Evolutionary conservation across 768 basidiomycete species (phyloP).

Genomic region (Hygrocybe coccinea): DNA sequence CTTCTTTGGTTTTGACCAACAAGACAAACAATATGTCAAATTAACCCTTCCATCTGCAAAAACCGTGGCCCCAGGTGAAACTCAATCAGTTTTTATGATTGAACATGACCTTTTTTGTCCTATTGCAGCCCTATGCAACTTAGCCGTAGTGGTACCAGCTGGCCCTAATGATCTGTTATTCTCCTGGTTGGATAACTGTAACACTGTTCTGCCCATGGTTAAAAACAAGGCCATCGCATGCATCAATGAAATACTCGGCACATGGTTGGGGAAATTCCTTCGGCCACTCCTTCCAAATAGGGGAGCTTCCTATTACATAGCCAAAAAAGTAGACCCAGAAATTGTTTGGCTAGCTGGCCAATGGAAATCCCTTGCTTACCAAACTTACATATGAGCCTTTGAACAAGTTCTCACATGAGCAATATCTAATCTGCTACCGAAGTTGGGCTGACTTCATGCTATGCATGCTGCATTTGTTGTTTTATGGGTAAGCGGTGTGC

Average conservation of each 20-base stretch:
- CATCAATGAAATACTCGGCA: conserved; percentile 25
- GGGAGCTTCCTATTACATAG: conserved; percentile 40
- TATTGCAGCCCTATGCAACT: conserved; percentile 28
- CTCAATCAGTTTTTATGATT: no score
- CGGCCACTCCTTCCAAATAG: conserved; percentile 42
- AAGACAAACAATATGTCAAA: conserved; percentile 24
- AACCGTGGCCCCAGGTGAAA: conserved; percentile 30
- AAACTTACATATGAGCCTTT: conserved; percentile 35
- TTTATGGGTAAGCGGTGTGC: no score
- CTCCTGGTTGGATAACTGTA: conserved; percentile 29
- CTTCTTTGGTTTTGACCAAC: conserved; percentile 19
- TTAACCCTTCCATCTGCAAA: conserved; percentile 35
- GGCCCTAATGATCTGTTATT: conserved; percentile 28
- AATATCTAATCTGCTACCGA: no score
- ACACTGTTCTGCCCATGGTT: conserved; percentile 28
- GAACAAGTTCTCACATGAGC: conserved; percentile 33
- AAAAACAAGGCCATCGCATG: conserved; percentile 20
- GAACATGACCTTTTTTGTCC: conserved; percentile 27
- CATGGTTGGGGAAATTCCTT: conserved; percentile 31
- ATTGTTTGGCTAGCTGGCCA: no score
- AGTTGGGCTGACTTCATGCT: no score
- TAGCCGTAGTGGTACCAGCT: conserved; percentile 25
- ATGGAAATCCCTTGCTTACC: conserved; percentile 39
- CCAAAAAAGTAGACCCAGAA: no score
- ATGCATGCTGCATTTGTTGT: no score